These are phyloP conservation scores for Ceratobasidium theobromae DNA, from an alignment of 1,284 basidiomycete genomes.

Conservation along the genomic window DNA sequence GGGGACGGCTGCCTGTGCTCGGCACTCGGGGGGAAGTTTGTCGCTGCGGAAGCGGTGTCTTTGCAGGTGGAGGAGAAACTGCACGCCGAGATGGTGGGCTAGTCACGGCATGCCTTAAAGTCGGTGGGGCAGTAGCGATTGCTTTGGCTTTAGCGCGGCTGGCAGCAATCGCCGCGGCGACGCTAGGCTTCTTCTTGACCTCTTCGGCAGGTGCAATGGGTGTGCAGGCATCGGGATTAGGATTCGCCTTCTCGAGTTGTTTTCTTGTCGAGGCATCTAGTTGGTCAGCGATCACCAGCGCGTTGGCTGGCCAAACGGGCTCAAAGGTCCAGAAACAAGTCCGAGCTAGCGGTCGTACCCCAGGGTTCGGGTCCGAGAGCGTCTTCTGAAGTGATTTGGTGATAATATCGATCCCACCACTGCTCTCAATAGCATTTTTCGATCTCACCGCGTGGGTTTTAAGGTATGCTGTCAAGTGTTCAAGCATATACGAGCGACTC, in stretches of 20 bases:
- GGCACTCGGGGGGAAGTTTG: slow-evolving; percentile 7
- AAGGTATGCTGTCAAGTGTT: slow-evolving; percentile 73
- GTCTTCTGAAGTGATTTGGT: slow-evolving; percentile 73
- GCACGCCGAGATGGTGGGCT: slow-evolving; percentile 48
- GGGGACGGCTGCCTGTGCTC: slow-evolving; percentile 19
- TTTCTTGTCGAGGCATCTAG: slow-evolving; percentile 75
- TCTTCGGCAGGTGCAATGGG: slow-evolving; percentile 28
- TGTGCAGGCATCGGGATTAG: slow-evolving; percentile 50
- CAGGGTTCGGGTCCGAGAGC: slow-evolving; percentile 76
- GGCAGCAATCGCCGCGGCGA: slow-evolving; percentile 79
- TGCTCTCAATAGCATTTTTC: slow-evolving; percentile 63
- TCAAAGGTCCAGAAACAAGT: slow-evolving; percentile 81
- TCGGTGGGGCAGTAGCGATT: slow-evolving; percentile 76
- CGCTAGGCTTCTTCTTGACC: slow-evolving; percentile 65
- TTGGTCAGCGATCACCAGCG: slow-evolving; percentile 59
- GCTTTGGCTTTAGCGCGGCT: slow-evolving; percentile 79
- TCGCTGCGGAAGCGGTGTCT: slow-evolving; percentile 45
- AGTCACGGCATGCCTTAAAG: slow-evolving; percentile 73
- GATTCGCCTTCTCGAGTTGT: slow-evolving; percentile 83
- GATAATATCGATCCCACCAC: slow-evolving; percentile 64
- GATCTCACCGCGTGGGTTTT: slow-evolving; percentile 66
- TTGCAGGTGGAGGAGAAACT: slow-evolving; percentile 48
- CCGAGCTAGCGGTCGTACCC: slow-evolving; percentile 75
- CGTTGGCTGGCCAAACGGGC: slow-evolving; percentile 71
- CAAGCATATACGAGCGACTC: slow-evolving; percentile 66